A percentile compares a stretch with the other conserved stretches of the same genome.
Evolutionary conservation across 2,329 filamentous ascomycete genomes (phyloP).

Genomic region (Seiridium unicorne): DNA sequence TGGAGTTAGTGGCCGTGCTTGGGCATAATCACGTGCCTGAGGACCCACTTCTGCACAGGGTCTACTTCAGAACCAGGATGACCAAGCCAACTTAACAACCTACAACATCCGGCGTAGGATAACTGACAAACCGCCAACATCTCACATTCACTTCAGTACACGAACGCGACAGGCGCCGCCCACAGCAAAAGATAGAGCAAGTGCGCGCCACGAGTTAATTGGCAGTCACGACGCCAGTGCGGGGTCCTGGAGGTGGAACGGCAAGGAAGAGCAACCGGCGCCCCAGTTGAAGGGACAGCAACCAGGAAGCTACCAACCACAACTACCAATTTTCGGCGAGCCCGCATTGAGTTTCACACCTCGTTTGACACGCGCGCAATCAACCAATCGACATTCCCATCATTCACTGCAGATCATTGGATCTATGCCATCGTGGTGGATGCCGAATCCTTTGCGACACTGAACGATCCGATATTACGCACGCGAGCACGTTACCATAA

Average conservation of each 20-base stretch:
- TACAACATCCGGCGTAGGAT: constrained; percentile 5
- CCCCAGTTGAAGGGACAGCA: not conserved
- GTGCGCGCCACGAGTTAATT: not conserved
- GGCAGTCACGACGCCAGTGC: not conserved
- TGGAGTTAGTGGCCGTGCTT: too few species aligned
- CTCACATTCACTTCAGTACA: not conserved
- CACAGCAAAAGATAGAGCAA: not conserved
- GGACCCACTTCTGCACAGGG: not conserved
- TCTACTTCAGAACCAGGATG: constrained; percentile 8
- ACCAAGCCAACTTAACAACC: constrained; percentile 9
- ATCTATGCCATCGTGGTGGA: too few species aligned
- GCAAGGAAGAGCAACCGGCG: not conserved
- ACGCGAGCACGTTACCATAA: not conserved
- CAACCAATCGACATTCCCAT: too few species aligned
- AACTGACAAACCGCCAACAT: not conserved
- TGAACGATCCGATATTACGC: not conserved
- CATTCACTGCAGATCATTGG: too few species aligned
- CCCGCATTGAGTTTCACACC: not conserved
- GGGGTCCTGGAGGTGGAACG: not conserved
- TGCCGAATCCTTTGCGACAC: not conserved
- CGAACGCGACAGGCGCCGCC: not conserved
- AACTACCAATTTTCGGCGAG: not conserved
- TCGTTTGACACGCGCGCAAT: too few species aligned
- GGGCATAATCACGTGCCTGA: not conserved
- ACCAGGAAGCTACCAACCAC: not conserved